Evolutionary conservation across 2,329 filamentous ascomycete species (phyloP).

Genomic region (Aspergillus sp.): DNA sequence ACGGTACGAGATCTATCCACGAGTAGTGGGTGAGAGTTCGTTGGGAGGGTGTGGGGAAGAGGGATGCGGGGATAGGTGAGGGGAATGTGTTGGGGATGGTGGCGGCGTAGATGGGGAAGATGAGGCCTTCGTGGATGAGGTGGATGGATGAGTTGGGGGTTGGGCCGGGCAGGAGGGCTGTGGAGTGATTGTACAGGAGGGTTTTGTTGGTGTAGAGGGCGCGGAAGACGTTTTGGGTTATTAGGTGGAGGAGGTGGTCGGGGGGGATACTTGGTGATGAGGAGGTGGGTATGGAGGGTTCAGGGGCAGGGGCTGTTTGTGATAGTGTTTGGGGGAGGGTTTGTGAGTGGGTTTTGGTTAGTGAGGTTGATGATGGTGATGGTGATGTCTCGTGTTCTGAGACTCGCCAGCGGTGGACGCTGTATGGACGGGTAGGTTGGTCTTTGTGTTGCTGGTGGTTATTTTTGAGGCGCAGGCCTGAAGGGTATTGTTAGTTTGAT

Average conservation of each 20-base stretch:
- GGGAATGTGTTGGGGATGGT: conserved; percentile 7
- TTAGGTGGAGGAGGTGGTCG: conserved; percentile 26
- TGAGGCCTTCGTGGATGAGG: conserved; percentile 1
- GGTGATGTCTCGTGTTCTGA: not conserved
- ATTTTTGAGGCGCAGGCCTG: conserved; percentile 12
- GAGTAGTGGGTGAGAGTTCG: conserved; percentile 18
- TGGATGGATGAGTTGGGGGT: not conserved
- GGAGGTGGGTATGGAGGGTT: not conserved
- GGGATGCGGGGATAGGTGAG: conserved; percentile 13
- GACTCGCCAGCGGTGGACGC: conserved; percentile 18
- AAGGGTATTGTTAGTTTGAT: not conserved
- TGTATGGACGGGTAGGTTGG: not conserved
- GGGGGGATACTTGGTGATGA: conserved; percentile 2
- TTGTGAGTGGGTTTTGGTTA: not conserved
- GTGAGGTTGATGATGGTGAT: not conserved
- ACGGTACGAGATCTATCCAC: conserved; percentile 25
- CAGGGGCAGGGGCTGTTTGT: too few species aligned
- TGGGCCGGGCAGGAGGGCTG: not conserved
- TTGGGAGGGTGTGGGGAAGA: conserved; percentile 20
- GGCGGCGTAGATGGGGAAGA: conserved; percentile 8
- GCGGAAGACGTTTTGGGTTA: conserved; percentile 32
- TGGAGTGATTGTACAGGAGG: conserved; percentile 17
- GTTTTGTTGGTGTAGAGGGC: conserved; percentile 24
- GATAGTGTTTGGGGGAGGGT: not conserved
- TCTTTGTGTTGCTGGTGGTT: not conserved